phyloP scores from a whole-genome alignment of 2,329 filamentous ascomycete genomes.

The Aspergillus awamori region DNA sequence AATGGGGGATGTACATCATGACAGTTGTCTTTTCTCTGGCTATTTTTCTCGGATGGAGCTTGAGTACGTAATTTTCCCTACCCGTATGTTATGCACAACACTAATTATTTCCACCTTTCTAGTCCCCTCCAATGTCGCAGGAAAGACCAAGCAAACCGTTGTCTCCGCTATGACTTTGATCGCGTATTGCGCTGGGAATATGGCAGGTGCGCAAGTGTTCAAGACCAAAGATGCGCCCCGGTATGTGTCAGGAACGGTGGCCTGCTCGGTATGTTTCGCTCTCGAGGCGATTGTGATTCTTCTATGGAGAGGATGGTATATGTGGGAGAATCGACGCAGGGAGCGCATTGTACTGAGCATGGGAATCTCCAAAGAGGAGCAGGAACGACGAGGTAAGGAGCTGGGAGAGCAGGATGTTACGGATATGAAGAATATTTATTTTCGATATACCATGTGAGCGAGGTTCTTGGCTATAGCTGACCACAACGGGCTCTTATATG shows the following conservation, averaged over 20 bases:
- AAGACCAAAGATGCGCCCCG: neutral
- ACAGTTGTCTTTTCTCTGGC: neutral
- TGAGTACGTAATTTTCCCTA: neutral
- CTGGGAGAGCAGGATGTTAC: neutral
- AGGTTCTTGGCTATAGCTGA: neutral
- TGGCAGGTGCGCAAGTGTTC: constrained; percentile 5
- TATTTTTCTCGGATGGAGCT: neutral
- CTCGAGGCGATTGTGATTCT: neutral
- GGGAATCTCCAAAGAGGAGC: neutral
- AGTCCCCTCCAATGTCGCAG: constrained; percentile 5
- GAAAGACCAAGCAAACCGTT: constrained; percentile 3
- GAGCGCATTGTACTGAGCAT: neutral
- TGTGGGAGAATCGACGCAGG: constrained; percentile 3
- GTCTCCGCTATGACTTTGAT: neutral
- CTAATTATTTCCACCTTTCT: too few species aligned
- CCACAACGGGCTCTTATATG: neutral
- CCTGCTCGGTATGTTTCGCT: constrained; percentile 4
- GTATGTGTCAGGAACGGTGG: neutral
- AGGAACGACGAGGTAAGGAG: neutral
- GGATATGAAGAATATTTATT: constrained; percentile 8
- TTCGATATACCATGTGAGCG: constrained; percentile 3
- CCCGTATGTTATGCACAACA: too few species aligned
- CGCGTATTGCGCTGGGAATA: constrained; percentile 7
- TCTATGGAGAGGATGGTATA: neutral
- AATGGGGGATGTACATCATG: constrained; percentile 10